Conservation (phyloP, 768 basidiomycete species). For the Phlebiopsis flavidoalba region DNA sequence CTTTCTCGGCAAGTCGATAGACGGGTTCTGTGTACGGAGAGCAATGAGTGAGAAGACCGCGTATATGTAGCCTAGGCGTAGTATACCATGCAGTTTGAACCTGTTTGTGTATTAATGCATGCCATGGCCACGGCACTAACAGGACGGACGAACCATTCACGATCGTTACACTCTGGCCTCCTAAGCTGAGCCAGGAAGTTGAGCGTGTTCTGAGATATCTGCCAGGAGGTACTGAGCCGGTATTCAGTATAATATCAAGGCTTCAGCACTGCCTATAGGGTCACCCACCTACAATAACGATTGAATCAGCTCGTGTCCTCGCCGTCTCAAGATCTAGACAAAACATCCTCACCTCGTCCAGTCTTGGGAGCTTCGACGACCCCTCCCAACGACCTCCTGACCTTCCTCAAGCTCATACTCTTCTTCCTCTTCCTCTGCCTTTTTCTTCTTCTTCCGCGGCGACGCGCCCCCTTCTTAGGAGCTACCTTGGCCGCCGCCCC, state of each 20-base stretch:
- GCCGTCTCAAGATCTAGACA: neutral
- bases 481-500: conserved; percentile 8
- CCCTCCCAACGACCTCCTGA: conserved; percentile 63
- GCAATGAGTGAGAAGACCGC: neutral
- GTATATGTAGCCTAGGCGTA: neutral
- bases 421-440: conserved; percentile 32
- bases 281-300: neutral
- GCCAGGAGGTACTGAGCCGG: conserved; percentile 79
- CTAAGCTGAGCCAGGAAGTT: conserved; percentile 68
- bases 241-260: neutral
- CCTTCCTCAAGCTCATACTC: conserved; percentile 53
- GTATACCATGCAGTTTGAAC: conserved; percentile 76
- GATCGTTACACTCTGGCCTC: conserved; percentile 77
- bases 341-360: conserved; percentile 53
- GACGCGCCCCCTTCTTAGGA: conserved; percentile 15
- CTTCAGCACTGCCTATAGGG: too few species aligned
- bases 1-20: conserved; percentile 75
- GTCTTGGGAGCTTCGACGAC: conserved; percentile 80
- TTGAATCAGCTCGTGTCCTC: neutral
- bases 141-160: conserved; percentile 57
- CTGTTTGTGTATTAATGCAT: conserved; percentile 29
- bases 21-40: conserved; percentile 61
- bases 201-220: conserved; percentile 81
- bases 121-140: neutral
- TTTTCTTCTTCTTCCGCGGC: conserved; percentile 23